Evolutionary conservation across 805 yeast genomes (phyloP).

Genomic region (Wickerhamiella bombiphila): DNA sequence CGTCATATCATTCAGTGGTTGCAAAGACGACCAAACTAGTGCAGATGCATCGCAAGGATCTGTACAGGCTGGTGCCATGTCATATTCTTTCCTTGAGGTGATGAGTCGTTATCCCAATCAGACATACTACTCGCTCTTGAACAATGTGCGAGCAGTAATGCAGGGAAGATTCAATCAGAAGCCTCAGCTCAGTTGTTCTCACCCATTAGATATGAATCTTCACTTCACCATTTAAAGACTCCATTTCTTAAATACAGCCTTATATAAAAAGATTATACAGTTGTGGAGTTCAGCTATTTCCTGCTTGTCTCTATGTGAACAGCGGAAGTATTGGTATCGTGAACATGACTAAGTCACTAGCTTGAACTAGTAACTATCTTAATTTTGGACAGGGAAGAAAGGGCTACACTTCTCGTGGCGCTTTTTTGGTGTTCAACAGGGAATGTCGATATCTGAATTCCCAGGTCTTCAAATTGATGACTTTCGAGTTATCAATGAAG

Average conservation of each 20-base stretch:
- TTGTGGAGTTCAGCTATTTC: not conserved
- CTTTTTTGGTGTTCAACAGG: too few relatives aligned
- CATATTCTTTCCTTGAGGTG: slow-evolving; percentile 59
- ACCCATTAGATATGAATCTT: slow-evolving; percentile 55
- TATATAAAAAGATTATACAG: not conserved
- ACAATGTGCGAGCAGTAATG: slow-evolving; percentile 53
- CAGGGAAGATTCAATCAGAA: slow-evolving; percentile 57
- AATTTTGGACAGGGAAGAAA: too few relatives aligned
- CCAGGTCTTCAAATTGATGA: slow-evolving; percentile 32
- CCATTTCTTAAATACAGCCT: not conserved
- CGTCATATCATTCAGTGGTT: slow-evolving; percentile 61
- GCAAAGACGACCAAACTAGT: slow-evolving; percentile 70
- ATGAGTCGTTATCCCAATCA: slow-evolving; percentile 47
- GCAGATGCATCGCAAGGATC: slow-evolving; percentile 72
- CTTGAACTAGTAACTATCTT: too few relatives aligned
- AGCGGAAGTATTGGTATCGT: too few relatives aligned
- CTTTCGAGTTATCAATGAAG: slow-evolving; percentile 13
- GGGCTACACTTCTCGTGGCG: too few relatives aligned
- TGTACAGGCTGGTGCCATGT: slow-evolving; percentile 69
- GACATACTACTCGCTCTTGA: slow-evolving; percentile 51
- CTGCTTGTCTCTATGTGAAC: too few relatives aligned
- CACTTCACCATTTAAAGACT: slow-evolving; percentile 31
- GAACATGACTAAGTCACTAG: too few relatives aligned
- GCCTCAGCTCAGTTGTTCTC: slow-evolving; percentile 70
- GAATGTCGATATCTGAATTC: slow-evolving; percentile 30